Evolutionary conservation across 805 yeast species (phyloP).

Genomic region (Candida anglica): DNA sequence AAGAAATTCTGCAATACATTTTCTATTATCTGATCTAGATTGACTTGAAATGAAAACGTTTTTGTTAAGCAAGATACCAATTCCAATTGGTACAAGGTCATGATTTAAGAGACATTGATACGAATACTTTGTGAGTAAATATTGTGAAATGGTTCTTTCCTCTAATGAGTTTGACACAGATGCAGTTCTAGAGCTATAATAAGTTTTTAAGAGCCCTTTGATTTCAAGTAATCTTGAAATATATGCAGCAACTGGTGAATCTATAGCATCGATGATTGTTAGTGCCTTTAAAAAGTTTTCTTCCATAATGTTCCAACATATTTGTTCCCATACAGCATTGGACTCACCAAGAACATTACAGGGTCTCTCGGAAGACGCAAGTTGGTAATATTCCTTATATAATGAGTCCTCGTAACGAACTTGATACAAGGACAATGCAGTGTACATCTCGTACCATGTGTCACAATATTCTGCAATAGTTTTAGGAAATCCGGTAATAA

Average conservation of each 20-base stretch:
- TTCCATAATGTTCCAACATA: slow-evolving; percentile 50
- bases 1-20: slow-evolving; percentile 50
- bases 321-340: slow-evolving; percentile 32
- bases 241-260: slow-evolving; percentile 61
- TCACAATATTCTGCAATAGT: slow-evolving; percentile 49
- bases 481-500: slow-evolving; percentile 46
- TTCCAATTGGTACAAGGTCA: slow-evolving; percentile 60
- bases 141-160: slow-evolving; percentile 46
- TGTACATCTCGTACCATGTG: slow-evolving; percentile 67
- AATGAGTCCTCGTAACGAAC: slow-evolving; percentile 42
- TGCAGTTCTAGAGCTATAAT: slow-evolving; percentile 14
- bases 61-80: slow-evolving; percentile 50
- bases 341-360: slow-evolving; percentile 32
- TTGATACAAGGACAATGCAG: slow-evolving; percentile 54
- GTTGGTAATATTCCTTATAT: slow-evolving; percentile 28
- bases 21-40: slow-evolving; percentile 25
- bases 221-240: slow-evolving; percentile 60
- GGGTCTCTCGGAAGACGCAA: slow-evolving; percentile 30
- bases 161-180: slow-evolving; percentile 7
- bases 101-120: slow-evolving; percentile 50
- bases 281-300: slow-evolving; percentile 56
- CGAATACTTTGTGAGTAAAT: slow-evolving; percentile 53
- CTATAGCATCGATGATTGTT: slow-evolving; percentile 55
- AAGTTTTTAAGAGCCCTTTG: slow-evolving; percentile 49
- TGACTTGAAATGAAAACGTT: slow-evolving; percentile 42